These are phyloP conservation scores for Penicillium nordicum DNA, from an alignment of 2,329 filamentous ascomycete species.

Conservation along the genomic window DNA sequence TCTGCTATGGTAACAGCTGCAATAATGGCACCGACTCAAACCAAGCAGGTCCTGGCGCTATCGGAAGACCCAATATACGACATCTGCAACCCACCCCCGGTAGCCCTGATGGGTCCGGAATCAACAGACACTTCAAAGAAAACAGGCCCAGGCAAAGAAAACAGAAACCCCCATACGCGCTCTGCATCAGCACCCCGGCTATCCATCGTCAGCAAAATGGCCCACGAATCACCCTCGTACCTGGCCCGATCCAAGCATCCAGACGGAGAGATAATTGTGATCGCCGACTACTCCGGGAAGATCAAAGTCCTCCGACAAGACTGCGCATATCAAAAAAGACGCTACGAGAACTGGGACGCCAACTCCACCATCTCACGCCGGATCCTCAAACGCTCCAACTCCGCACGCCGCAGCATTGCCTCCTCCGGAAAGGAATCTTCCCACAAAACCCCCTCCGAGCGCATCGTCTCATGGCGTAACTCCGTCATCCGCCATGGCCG, in stretches of 20 bases:
- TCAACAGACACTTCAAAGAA: constrained; percentile 51
- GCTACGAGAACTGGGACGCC: constrained; percentile 73
- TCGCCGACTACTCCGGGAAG: constrained; percentile 78
- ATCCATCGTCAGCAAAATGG: constrained; percentile 40
- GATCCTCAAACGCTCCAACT: constrained; percentile 54
- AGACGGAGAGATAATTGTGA: constrained; percentile 86
- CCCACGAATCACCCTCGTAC: constrained; percentile 72
- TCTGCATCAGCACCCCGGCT: constrained; percentile 32
- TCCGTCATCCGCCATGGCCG: constrained; percentile 56
- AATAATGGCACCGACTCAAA: constrained; percentile 74
- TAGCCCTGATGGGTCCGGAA: constrained; percentile 74
- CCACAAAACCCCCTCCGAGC: constrained; percentile 60
- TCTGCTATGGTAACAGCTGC: constrained; percentile 85
- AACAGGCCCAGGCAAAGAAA: constrained; percentile 31
- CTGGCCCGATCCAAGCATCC: constrained; percentile 70
- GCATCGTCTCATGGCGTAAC: constrained; percentile 86
- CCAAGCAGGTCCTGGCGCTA: constrained; percentile 70
- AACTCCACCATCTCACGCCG: constrained; percentile 72
- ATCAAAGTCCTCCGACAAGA: constrained; percentile 97
- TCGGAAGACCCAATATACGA: constrained; percentile 95
- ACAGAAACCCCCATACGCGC: constrained; percentile 22
- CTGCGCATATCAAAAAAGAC: constrained; percentile 77
- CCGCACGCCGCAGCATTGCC: constrained; percentile 53
- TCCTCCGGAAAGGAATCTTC: constrained; percentile 43
- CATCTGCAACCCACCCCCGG: constrained; percentile 88